A percentile compares a stretch with the other conserved stretches of the same genome.
Evolutionary conservation across 306 rosid species (phyloP).

Genomic region (Rosa chinensis): DNA sequence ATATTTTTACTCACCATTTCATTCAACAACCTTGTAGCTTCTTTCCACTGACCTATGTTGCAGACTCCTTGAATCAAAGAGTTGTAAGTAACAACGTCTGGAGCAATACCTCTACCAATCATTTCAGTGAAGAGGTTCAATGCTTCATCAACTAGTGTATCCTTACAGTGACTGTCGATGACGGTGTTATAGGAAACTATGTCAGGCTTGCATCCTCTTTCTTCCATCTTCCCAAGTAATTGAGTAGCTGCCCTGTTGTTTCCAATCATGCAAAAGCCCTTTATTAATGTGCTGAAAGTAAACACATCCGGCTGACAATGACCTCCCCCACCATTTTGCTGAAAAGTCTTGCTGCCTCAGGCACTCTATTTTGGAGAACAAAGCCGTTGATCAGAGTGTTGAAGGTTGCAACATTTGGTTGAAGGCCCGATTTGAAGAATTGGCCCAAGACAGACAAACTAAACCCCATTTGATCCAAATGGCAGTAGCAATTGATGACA

Average conservation of each 20-base stretch:
- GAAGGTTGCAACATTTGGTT: slow-evolving; percentile 15
- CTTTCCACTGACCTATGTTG: neutral
- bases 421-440: slow-evolving; percentile 26
- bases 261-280: neutral
- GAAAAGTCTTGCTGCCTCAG: neutral
- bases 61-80: neutral
- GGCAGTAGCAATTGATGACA: slow-evolving; percentile 38
- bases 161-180: neutral
- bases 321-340: slow-evolving; percentile 19
- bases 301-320: slow-evolving; percentile 2
- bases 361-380: slow-evolving; percentile 17
- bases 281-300: slow-evolving; percentile 24
- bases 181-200: neutral
- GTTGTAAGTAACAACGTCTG: neutral
- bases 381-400: slow-evolving; percentile 34
- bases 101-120: neutral
- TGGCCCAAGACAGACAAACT: slow-evolving; percentile 28
- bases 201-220: neutral
- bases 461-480: neutral
- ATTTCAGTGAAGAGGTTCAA: neutral
- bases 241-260: neutral
- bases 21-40: neutral
- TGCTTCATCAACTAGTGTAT: neutral
- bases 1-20: neutral
- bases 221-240: neutral